phyloP scores from a whole-genome alignment of 176 grass and related monocot genomes.

The Carex kokanica region DNA sequence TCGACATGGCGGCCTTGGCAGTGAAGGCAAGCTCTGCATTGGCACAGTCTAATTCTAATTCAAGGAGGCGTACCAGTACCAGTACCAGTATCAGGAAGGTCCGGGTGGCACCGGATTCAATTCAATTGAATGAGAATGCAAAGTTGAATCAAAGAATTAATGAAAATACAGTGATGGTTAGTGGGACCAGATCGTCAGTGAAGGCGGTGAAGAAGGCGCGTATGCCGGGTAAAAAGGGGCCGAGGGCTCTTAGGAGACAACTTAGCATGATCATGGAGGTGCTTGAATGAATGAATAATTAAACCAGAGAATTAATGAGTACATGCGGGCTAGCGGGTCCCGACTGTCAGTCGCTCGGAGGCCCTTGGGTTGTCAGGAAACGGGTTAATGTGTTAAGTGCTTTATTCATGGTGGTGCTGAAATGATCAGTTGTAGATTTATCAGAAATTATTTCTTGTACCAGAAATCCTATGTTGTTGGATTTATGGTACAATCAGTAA shows the following conservation, averaged over 20 bases:
- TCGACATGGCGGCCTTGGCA: constrained; percentile 52
- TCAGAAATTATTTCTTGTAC: too few species aligned
- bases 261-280: constrained; percentile 42
- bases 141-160: constrained; percentile 44
- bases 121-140: constrained; percentile 26
- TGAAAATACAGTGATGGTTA: constrained; percentile 20
- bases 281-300: constrained; percentile 19
- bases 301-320: too few species aligned
- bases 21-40: constrained; percentile 47
- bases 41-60: neutral
- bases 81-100: constrained; percentile 6
- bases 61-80: neutral
- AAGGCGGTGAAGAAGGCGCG: neutral
- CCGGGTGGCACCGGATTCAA: constrained; percentile 27
- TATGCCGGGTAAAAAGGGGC: neutral
- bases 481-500: too few species aligned
- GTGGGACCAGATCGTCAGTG: neutral
- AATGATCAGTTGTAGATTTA: too few species aligned
- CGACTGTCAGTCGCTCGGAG: too few species aligned
- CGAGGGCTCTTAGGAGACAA: neutral
- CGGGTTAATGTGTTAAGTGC: too few species aligned
- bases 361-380: too few species aligned
- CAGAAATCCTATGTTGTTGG: too few species aligned
- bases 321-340: too few species aligned
- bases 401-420: too few species aligned